These are phyloP conservation scores for Pichia deserticola DNA, from an alignment of 805 yeast species.

Conservation along the genomic window DNA sequence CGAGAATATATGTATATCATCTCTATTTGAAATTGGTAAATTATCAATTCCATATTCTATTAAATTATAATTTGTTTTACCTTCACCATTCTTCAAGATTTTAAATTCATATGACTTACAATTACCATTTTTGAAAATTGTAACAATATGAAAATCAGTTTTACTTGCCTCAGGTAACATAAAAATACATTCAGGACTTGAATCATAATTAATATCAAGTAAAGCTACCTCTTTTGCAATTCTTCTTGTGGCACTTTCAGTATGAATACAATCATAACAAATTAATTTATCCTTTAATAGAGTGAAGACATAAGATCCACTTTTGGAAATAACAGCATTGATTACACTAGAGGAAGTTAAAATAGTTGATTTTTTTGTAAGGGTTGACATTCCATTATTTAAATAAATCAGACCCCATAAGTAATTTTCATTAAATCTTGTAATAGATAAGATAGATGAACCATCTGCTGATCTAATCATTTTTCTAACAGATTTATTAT, in stretches of 20 bases:
- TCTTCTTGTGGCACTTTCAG: constrained; percentile 2
- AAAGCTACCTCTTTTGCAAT: constrained; percentile 19
- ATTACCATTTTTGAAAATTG: constrained; percentile 35
- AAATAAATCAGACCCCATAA: constrained; percentile 47
- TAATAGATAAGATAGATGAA: constrained; percentile 46
- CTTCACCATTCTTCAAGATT: not conserved
- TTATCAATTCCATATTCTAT: constrained; percentile 18
- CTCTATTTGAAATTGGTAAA: constrained; percentile 31
- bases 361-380: constrained; percentile 30
- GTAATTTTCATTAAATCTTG: constrained; percentile 55
- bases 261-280: constrained; percentile 43
- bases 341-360: constrained; percentile 40
- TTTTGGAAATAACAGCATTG: constrained; percentile 41
- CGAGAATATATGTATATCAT: constrained; percentile 28
- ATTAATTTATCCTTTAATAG: constrained; percentile 38
- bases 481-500: constrained; percentile 67
- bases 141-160: constrained; percentile 38
- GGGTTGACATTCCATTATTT: constrained; percentile 21
- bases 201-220: constrained; percentile 4
- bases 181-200: constrained; percentile 24
- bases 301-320: constrained; percentile 40
- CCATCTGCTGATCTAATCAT: constrained; percentile 65
- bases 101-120: constrained; percentile 37
- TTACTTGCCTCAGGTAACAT: constrained; percentile 30
- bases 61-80: constrained; percentile 22